Conservation (phyloP, 176 grass and related monocot species). For the Oryza punctata region DNA sequence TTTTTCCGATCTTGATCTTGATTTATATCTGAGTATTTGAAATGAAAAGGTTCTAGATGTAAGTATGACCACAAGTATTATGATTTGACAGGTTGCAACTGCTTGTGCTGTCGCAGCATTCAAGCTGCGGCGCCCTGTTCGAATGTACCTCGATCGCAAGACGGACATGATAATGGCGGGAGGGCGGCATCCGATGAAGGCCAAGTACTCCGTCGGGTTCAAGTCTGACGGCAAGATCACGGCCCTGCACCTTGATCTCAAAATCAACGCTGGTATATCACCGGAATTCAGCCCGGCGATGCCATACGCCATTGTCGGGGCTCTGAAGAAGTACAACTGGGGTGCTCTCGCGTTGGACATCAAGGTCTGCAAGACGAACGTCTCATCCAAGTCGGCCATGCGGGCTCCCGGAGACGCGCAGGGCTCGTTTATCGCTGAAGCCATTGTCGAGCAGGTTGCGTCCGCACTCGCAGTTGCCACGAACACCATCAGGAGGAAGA, state of each 20-base stretch:
- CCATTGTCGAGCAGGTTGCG: constrained; percentile 78
- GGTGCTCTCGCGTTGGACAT: constrained; percentile 61
- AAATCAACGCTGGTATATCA: constrained; percentile 65
- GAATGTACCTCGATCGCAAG: constrained; percentile 80
- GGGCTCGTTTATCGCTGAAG: constrained; percentile 88
- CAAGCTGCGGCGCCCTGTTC: constrained; percentile 63
- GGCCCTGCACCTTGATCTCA: constrained; percentile 61
- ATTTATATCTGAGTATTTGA: not conserved
- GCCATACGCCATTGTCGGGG: not conserved
- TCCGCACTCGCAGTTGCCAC: constrained; percentile 52
- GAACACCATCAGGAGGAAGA: constrained; percentile 64
- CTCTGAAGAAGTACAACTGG: constrained; percentile 89
- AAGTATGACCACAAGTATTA: not conserved
- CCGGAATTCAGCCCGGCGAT: constrained; percentile 47
- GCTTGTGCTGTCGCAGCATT: constrained; percentile 72
- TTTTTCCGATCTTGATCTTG: no score
- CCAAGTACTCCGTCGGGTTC: constrained; percentile 73
- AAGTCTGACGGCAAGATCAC: constrained; percentile 79
- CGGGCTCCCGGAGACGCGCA: constrained; percentile 74
- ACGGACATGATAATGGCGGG: constrained; percentile 81
- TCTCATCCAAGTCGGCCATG: constrained; percentile 64
- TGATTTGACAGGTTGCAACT: constrained; percentile 44
- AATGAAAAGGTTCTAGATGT: not conserved
- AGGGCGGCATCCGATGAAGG: constrained; percentile 80
- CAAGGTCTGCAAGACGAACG: constrained; percentile 85